Conservation (phyloP, 306 rosid genomes). For the Rubus idaeus region DNA sequence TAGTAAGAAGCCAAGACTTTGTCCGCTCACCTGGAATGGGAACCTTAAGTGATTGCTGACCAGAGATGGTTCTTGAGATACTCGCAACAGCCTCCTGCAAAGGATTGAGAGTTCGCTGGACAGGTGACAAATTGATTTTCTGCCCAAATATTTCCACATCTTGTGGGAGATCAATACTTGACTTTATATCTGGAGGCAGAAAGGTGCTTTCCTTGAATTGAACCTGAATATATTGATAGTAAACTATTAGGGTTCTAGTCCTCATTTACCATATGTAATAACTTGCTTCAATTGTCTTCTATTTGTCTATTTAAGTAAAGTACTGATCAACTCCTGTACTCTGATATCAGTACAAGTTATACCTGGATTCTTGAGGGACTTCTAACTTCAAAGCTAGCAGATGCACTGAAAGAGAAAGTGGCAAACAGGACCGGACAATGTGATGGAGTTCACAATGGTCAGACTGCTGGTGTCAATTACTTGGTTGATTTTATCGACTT, state of each 20-base stretch:
- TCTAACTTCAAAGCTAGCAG: constrained; percentile 86
- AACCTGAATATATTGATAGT: constrained; percentile 52
- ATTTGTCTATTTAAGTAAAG: not conserved
- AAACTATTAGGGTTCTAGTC: constrained; percentile 18
- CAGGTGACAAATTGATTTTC: constrained; percentile 56
- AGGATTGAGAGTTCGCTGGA: constrained; percentile 69
- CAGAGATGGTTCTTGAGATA: constrained; percentile 66
- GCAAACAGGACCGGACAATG: constrained; percentile 73
- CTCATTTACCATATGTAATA: not conserved
- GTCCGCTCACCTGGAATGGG: constrained; percentile 89
- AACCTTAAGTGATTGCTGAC: constrained; percentile 78
- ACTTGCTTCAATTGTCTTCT: not conserved
- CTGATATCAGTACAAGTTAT: constrained; percentile 19
- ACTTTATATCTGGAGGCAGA: constrained; percentile 81
- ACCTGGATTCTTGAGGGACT: constrained; percentile 93
- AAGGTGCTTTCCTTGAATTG: constrained; percentile 81
- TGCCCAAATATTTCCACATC: constrained; percentile 73
- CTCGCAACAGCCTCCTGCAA: constrained; percentile 58
- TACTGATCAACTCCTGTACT: not conserved
- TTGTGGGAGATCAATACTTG: constrained; percentile 71
- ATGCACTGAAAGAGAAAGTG: constrained; percentile 70
- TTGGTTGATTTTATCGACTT: constrained; percentile 72
- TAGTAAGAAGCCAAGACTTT: constrained; percentile 81
- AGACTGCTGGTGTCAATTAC: constrained; percentile 54
- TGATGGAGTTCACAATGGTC: constrained; percentile 60